Conservation (phyloP, 2,329 filamentous ascomycete species). For the Dendrostoma leiphaemia region DNA sequence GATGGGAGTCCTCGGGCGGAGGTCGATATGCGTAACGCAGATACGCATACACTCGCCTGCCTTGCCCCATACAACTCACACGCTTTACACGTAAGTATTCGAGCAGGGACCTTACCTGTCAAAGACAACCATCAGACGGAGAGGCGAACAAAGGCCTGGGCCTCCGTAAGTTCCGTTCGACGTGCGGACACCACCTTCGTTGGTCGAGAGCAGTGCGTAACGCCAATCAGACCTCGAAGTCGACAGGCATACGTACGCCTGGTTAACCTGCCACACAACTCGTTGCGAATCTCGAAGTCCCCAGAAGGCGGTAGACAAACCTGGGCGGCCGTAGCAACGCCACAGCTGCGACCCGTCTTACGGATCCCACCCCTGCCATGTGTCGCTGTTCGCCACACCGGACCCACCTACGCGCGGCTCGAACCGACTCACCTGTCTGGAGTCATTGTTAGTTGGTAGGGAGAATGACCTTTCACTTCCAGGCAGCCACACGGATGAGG, state of each 20-base stretch:
- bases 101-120: not conserved
- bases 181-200: too few relatives aligned
- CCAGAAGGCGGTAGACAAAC: not conserved
- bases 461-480: too few relatives aligned
- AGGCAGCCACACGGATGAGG: too few relatives aligned
- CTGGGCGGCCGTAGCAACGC: too few relatives aligned
- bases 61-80: not conserved
- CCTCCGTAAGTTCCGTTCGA: not conserved
- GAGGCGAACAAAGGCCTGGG: conserved; percentile 1
- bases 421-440: not conserved
- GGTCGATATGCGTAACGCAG: conserved; percentile 1
- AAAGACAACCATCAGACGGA: not conserved
- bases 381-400: conserved; percentile 1
- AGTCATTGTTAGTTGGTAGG: too few relatives aligned
- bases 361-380: not conserved
- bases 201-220: too few relatives aligned
- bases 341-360: not conserved
- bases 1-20: conserved; percentile 1
- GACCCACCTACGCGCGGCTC: conserved; percentile 5
- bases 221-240: not conserved
- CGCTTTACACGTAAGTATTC: conserved; percentile 1
- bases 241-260: conserved; percentile 5
- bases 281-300: not conserved
- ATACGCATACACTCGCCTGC: conserved; percentile 8
- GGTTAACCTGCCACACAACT: not conserved